A percentile compares a stretch with the other conserved stretches of the same genome.
These are phyloP conservation scores for Daphne laureola DNA, from an alignment of 441 rosid genomes.

Conservation along the genomic window DNA sequence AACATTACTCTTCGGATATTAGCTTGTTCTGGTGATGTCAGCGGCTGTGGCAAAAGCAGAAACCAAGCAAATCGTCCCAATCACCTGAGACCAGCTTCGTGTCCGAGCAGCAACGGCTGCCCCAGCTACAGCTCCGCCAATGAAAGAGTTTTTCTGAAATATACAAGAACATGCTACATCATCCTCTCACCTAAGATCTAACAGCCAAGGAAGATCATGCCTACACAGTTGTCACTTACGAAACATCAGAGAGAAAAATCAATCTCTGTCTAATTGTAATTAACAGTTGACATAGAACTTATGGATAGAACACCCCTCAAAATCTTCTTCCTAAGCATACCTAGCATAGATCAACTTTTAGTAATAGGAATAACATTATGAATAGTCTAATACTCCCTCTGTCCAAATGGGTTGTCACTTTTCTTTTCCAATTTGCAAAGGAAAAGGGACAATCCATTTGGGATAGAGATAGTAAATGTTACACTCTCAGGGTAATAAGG, in stretches of 20 bases:
- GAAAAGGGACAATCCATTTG: too few species aligned
- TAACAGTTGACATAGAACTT: background rate
- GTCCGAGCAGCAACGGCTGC: constrained; percentile 65
- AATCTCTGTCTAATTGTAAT: background rate
- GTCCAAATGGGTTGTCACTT: too few species aligned
- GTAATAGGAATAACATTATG: too few species aligned
- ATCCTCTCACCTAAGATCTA: constrained; percentile 9
- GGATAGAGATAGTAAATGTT: too few species aligned
- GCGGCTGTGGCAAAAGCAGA: constrained; percentile 63
- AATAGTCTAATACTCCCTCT: too few species aligned
- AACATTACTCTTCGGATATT: too few species aligned
- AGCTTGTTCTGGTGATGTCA: constrained; percentile 46
- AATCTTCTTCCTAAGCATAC: too few species aligned
- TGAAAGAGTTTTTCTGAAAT: constrained; percentile 57
- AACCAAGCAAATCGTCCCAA: constrained; percentile 48
- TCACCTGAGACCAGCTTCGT: constrained; percentile 50
- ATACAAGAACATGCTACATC: constrained; percentile 10
- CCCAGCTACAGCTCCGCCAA: constrained; percentile 78
- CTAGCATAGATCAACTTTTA: too few species aligned
- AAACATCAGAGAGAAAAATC: background rate
- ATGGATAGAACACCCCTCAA: too few species aligned
- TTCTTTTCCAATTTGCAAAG: too few species aligned
- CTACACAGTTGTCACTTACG: background rate
- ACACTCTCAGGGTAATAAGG: too few species aligned
- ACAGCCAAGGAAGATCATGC: constrained; percentile 7